Conservation (phyloP, 805 yeast species). For the Blastobotrys chiropterorum region DNA sequence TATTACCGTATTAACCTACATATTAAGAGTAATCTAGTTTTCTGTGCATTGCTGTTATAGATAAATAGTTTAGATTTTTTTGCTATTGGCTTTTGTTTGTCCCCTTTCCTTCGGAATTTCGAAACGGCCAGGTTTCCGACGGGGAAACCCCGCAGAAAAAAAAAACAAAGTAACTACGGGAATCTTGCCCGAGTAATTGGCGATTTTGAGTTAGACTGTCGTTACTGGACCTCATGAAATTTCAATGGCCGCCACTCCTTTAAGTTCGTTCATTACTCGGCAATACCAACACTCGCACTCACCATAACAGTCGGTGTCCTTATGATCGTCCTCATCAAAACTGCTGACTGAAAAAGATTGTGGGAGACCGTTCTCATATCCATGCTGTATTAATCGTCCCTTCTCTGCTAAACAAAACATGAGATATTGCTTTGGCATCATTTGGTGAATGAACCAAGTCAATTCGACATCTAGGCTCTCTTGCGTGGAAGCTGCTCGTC, state of each 20-base stretch:
- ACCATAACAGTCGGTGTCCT: neutral
- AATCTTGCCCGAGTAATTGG: no score
- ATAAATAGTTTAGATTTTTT: no score
- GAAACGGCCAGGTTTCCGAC: no score
- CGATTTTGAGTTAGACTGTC: no score
- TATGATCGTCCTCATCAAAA: neutral
- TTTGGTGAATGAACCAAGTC: neutral
- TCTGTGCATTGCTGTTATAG: no score
- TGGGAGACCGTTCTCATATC: neutral
- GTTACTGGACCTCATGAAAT: neutral
- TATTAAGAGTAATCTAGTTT: no score
- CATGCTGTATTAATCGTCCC: neutral
- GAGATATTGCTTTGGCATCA: neutral
- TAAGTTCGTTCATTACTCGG: neutral
- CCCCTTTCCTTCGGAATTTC: no score
- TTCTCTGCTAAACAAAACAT: neutral
- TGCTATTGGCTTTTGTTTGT: no score
- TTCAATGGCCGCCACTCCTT: neutral
- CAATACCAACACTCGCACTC: neutral
- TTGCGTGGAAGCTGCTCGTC: neutral
- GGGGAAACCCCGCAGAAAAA: no score
- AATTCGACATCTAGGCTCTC: neutral
- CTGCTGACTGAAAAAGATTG: neutral
- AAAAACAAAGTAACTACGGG: no score
- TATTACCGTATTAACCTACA: no score